phyloP scores from a whole-genome alignment of 2,329 filamentous ascomycete genomes.

The Polychaeton citri region DNA sequence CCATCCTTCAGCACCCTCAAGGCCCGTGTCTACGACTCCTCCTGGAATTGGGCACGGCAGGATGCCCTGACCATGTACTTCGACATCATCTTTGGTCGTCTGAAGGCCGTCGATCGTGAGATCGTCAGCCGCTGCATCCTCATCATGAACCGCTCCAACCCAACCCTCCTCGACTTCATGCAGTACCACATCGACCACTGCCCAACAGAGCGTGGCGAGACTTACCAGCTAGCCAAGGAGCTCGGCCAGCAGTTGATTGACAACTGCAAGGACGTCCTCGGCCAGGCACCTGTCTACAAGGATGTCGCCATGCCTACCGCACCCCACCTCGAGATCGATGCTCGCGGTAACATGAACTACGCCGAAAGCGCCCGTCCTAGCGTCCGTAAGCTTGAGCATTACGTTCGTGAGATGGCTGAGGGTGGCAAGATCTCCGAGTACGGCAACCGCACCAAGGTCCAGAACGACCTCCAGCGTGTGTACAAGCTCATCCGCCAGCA shows the following conservation, averaged over 20 bases:
- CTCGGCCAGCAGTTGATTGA: conserved; percentile 87
- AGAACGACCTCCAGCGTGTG: conserved; percentile 85
- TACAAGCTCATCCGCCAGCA: conserved; percentile 99
- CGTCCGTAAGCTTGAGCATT: conserved; percentile 94
- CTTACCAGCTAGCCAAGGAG: conserved; percentile 93
- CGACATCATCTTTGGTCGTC: conserved; percentile 93
- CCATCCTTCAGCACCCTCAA: conserved; percentile 89
- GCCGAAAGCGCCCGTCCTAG: conserved; percentile 75
- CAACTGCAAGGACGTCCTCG: conserved; percentile 88
- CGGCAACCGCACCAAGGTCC: conserved; percentile 94
- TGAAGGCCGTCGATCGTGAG: conserved; percentile 87
- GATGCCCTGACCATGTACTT: conserved; percentile 98
- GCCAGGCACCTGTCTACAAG: conserved; percentile 80
- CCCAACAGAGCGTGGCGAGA: conserved; percentile 90
- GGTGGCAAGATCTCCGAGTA: conserved; percentile 98
- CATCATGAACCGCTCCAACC: conserved; percentile 98
- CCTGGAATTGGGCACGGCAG: conserved; percentile 98
- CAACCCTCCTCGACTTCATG: conserved; percentile 93
- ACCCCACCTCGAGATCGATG: conserved; percentile 82
- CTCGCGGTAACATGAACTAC: conserved; percentile 84
- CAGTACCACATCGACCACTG: conserved; percentile 99
- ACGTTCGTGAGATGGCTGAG: conserved; percentile 96
- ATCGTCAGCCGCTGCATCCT: conserved; percentile 98
- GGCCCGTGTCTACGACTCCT: conserved; percentile 91
- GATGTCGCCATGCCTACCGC: conserved; percentile 87